Evolutionary conservation across 176 grass and related monocot species (phyloP).

Genomic region (Carex pumila): DNA sequence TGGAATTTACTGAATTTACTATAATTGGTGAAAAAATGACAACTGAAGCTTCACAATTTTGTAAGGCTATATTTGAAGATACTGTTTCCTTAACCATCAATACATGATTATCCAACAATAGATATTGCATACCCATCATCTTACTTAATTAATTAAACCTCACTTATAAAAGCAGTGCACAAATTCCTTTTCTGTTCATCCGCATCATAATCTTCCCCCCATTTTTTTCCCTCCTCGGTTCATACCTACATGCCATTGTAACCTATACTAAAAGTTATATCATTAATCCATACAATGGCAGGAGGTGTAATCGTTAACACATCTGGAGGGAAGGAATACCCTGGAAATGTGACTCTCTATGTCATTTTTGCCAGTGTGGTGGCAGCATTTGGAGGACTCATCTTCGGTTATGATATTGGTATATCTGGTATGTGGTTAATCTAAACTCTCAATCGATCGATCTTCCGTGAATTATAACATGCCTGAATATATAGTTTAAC

Average conservation of each 20-base stretch:
- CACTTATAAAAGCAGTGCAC: not conserved
- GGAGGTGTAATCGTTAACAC: conserved; percentile 46
- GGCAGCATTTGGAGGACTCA: conserved; percentile 56
- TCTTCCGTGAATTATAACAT: not conserved
- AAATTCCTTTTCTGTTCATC: not conserved
- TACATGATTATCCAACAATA: conserved; percentile 18
- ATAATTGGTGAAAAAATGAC: conserved; percentile 3
- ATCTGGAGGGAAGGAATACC: conserved; percentile 49
- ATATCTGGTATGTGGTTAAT: conserved; percentile 38
- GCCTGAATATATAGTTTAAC: not conserved
- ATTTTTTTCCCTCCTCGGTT: not conserved
- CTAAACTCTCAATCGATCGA: not conserved
- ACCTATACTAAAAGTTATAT: not conserved
- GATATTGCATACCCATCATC: not conserved
- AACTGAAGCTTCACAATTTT: conserved; percentile 3
- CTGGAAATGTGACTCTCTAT: conserved; percentile 49
- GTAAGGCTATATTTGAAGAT: not conserved
- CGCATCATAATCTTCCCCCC: not conserved
- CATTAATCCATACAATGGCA: conserved; percentile 35
- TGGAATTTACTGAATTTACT: conserved; percentile 12
- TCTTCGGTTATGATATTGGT: conserved; percentile 85
- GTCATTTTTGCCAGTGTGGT: conserved; percentile 70
- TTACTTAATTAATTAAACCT: not conserved
- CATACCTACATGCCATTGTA: conserved; percentile 22
- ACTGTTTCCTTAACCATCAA: not conserved